Conservation (phyloP, 1,284 basidiomycete species). For the Malassezia vespertilionis region DNA sequence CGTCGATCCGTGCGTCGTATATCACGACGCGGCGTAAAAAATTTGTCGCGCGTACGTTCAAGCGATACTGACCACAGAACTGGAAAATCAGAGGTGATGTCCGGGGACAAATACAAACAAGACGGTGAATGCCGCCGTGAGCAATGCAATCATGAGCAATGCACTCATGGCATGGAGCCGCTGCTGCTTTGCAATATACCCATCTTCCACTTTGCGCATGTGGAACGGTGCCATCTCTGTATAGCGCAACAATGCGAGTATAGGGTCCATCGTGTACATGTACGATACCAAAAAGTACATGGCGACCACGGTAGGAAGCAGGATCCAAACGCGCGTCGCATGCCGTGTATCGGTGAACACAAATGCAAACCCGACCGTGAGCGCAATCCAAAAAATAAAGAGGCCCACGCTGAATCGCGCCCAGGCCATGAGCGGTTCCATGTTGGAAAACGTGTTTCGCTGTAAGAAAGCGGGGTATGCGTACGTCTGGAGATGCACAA, state of each 20-base stretch:
- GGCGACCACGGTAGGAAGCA: constrained; percentile 85
- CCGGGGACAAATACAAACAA: constrained; percentile 86
- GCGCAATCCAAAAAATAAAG: constrained; percentile 77
- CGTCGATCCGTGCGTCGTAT: neutral
- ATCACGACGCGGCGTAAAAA: constrained; percentile 5
- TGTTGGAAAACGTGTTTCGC: constrained; percentile 89
- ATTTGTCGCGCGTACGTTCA: neutral
- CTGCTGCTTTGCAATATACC: constrained; percentile 79
- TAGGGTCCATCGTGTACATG: constrained; percentile 89
- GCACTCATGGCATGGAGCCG: constrained; percentile 79
- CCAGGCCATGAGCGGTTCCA: constrained; percentile 78
- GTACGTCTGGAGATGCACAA: constrained; percentile 50
- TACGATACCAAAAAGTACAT: constrained; percentile 80
- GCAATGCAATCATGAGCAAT: constrained; percentile 55
- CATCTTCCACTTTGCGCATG: constrained; percentile 74
- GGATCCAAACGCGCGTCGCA: constrained; percentile 73
- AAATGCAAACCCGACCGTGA: constrained; percentile 77
- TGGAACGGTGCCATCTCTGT: constrained; percentile 64
- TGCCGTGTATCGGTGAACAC: constrained; percentile 87
- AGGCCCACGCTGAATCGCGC: constrained; percentile 63
- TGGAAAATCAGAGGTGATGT: constrained; percentile 56
- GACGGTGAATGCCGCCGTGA: constrained; percentile 66
- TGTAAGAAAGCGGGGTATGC: constrained; percentile 84
- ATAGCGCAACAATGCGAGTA: constrained; percentile 52
- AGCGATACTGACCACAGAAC: neutral